A percentile compares a stretch with the other conserved stretches of the same genome.
These are phyloP conservation scores for Sanghuangporus weigelae DNA, from an alignment of 1,284 basidiomycete genomes.

Conservation along the genomic window DNA sequence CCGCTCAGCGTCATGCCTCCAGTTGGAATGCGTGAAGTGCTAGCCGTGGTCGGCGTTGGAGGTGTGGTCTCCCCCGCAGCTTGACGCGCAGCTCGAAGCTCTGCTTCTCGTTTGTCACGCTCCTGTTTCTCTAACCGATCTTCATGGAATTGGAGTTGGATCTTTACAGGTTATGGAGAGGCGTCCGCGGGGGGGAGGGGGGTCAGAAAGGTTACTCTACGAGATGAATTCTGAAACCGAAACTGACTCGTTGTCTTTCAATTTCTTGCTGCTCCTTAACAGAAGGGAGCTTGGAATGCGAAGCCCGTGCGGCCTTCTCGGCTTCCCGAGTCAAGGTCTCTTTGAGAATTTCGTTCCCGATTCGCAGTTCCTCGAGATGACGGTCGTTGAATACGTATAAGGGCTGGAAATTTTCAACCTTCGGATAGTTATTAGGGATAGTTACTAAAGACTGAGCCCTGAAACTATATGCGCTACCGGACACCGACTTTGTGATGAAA, in stretches of 20 bases:
- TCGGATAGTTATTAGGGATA: not conserved
- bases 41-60: not conserved
- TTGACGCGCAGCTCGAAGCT: constrained; percentile 40
- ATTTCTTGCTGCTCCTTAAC: constrained; percentile 53
- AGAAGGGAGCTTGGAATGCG: constrained; percentile 37
- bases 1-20: constrained; percentile 21
- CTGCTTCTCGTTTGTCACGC: constrained; percentile 52
- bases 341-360: constrained; percentile 57
- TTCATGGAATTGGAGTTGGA: constrained; percentile 68
- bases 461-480: not conserved
- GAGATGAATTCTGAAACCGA: constrained; percentile 6
- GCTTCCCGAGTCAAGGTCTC: constrained; percentile 53
- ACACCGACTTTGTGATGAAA: constrained; percentile 54
- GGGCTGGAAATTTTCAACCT: constrained; percentile 53
- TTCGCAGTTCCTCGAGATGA: constrained; percentile 47
- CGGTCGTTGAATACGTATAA: constrained; percentile 57
- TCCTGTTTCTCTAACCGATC: constrained; percentile 55
- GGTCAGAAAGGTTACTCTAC: not conserved
- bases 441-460: not conserved
- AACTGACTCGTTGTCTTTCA: constrained; percentile 45
- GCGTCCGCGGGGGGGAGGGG: not conserved
- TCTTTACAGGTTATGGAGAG: constrained; percentile 34
- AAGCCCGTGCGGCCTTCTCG: constrained; percentile 47
- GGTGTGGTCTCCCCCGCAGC: constrained; percentile 19
- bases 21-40: constrained; percentile 24